phyloP scores from a whole-genome alignment of 2,329 filamentous ascomycete species.

The Aspergillus sp. region DNA sequence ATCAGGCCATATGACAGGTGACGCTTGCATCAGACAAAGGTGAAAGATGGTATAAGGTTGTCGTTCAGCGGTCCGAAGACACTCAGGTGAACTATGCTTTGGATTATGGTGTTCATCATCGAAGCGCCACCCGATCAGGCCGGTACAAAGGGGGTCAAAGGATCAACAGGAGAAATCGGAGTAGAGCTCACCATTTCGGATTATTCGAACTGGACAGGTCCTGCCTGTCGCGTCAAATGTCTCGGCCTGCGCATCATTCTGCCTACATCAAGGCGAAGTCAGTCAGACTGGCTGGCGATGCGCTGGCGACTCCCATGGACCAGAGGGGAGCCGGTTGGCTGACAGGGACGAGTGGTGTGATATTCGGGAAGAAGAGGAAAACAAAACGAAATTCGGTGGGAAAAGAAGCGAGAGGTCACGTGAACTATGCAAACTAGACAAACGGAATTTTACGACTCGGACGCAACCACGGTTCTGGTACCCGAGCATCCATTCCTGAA shows the following conservation, averaged over 20 bases:
- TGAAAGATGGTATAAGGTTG: constrained; percentile 39
- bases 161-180: not conserved
- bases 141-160: not conserved
- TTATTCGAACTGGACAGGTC: not conserved
- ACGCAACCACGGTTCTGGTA: no score
- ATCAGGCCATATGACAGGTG: constrained; percentile 6
- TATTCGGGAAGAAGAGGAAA: constrained; percentile 4
- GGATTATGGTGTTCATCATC: constrained; percentile 38
- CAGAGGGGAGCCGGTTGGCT: not conserved
- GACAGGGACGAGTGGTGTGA: constrained; percentile 2
- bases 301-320: not conserved
- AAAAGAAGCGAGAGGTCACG: constrained; percentile 12
- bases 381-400: constrained; percentile 8
- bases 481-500: no score
- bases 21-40: constrained; percentile 29
- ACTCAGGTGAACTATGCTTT: constrained; percentile 45
- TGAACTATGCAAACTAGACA: constrained; percentile 2
- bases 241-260: constrained; percentile 1
- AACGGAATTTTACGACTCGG: no score
- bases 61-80: constrained; percentile 41
- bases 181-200: constrained; percentile 20
- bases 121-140: constrained; percentile 2
- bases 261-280: constrained; percentile 12
- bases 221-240: not conserved
- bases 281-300: not conserved